These are phyloP conservation scores for Pythium myriotylum DNA, from an alignment of 352 stramenopile species.

Conservation along the genomic window DNA sequence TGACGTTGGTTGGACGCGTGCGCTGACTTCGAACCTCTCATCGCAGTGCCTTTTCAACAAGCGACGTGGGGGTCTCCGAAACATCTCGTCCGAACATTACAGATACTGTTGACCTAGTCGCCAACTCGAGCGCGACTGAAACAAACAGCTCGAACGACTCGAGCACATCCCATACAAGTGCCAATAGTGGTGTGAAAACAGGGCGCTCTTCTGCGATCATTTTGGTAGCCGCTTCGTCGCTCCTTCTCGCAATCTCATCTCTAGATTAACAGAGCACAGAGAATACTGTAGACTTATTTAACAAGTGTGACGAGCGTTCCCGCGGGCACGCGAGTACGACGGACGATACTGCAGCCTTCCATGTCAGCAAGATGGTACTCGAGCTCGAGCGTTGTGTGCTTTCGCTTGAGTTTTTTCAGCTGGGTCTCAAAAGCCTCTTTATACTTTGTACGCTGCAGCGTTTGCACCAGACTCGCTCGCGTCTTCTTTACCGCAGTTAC, in stretches of 20 bases:
- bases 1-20: not conserved
- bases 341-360: slow-evolving; percentile 56
- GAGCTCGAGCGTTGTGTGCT: slow-evolving; percentile 50
- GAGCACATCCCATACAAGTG: no score
- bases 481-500: slow-evolving; percentile 63
- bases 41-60: no score
- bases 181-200: no score
- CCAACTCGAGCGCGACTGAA: no score
- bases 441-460: slow-evolving; percentile 62
- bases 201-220: no score
- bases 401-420: slow-evolving; percentile 64
- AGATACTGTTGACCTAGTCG: no score
- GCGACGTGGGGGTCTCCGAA: no score
- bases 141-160: no score
- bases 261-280: not conserved
- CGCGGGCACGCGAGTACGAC: slow-evolving; percentile 55
- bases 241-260: no score
- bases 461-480: slow-evolving; percentile 37
- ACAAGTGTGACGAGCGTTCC: slow-evolving; percentile 48
- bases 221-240: no score
- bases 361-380: slow-evolving; percentile 69
- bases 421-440: slow-evolving; percentile 63
- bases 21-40: not conserved
- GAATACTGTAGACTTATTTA: not conserved
- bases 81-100: no score